Base-by-base conservation (phyloP, 345 rosid species). In the Populus pruinosa region DNA sequence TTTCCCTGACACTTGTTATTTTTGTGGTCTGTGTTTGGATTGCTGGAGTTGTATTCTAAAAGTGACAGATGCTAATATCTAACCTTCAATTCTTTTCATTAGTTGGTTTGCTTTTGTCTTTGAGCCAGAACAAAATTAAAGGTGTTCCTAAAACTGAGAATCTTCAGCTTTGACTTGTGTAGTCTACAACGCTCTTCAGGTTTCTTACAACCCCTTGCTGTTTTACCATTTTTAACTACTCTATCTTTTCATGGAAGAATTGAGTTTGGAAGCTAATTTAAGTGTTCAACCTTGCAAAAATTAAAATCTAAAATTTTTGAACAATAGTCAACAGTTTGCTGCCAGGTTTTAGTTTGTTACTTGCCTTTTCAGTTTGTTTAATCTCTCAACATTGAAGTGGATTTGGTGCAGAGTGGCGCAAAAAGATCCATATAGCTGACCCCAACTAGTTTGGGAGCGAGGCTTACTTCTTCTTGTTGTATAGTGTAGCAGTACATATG, bases 81-180 rank as follows among this genome's bases (percentile, higher is more conserved):
- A 21, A n/a, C 61, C n/a, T 55, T 55, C n/a, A n/a, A 2, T 55
- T 11, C 3, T 64, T 83, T 77, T 70, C 8, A 62, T 16, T 67
- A n/a, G 49, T 74, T 64, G 6, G 53, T 10, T n/a, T 14, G 20
- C 70, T 39, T 79, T 81, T 73, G 33, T 67, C 61, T 2, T 10
- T 5, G 13, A 75, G 72, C 76, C 71, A 68, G 38, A 38, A 44
- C 74, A 59, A 47, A 59, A 62, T 69, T 59, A 47, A 49, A 62
- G 36, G 71, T 70, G 69, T 78, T 82, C 75, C 78, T 81, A 9
- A 41, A 79, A 39, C 63, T 73, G 17, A 39, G 61, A 50, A 70
- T 75, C 72, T 20, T 7, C 6, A 23, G 2, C 31, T 85, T 71
- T 83, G 87, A 76, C 79, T 78, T 13, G 29, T 41, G 14, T 39